These are phyloP conservation scores for Suillus decipiens DNA, from an alignment of 768 basidiomycete genomes.

Conservation along the genomic window DNA sequence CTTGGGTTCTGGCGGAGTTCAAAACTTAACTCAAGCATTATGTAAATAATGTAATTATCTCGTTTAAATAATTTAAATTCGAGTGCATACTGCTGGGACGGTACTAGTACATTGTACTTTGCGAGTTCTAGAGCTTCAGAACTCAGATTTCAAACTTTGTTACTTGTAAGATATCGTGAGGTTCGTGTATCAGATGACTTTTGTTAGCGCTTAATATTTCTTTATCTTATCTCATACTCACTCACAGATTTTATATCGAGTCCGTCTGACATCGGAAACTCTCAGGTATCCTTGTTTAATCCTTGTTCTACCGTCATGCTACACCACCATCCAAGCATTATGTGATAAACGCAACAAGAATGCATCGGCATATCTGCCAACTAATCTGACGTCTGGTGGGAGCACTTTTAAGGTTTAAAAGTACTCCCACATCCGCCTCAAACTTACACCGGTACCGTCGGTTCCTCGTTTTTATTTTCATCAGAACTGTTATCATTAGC, in stretches of 20 bases:
- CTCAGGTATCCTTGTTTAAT: conserved; percentile 74
- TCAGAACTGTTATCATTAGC: conserved; percentile 88
- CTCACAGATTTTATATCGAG: background rate
- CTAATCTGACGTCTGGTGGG: conserved; percentile 98
- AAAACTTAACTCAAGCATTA: background rate
- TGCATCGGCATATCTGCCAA: conserved; percentile 85
- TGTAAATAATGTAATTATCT: too few species aligned
- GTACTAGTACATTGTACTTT: background rate
- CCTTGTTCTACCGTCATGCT: conserved; percentile 57
- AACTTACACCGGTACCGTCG: conserved; percentile 24
- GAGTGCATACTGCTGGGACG: background rate
- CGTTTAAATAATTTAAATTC: background rate
- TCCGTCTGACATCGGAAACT: conserved; percentile 95
- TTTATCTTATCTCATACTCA: conserved; percentile 4
- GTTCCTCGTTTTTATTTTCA: conserved; percentile 3
- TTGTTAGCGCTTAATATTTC: background rate
- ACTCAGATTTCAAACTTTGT: background rate
- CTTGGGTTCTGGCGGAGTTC: background rate
- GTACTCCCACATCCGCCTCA: conserved; percentile 69
- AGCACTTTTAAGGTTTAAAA: conserved; percentile 65
- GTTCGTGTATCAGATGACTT: background rate
- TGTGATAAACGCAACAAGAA: conserved; percentile 99
- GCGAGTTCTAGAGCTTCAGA: background rate
- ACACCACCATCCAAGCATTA: conserved; percentile 15
- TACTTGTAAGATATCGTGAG: background rate